A percentile compares a stretch with the other conserved stretches of the same genome.
These are phyloP conservation scores for Pseudopithomyces maydicus DNA, from an alignment of 2,329 filamentous ascomycete genomes.

Conservation along the genomic window DNA sequence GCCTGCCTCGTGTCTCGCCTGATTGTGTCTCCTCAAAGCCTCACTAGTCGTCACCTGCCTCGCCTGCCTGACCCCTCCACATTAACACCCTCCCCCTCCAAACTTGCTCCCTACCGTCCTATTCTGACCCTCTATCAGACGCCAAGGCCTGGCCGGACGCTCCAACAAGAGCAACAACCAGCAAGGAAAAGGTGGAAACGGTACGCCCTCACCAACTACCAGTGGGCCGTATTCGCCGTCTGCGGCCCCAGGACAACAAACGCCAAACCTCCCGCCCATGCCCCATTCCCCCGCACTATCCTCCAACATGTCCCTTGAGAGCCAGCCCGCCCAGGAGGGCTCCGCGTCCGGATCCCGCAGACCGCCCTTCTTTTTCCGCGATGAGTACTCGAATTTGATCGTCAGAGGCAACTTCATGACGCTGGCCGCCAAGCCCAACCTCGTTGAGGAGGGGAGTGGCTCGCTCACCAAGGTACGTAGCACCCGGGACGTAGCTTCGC, in stretches of 20 bases:
- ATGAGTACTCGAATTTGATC: slow-evolving; percentile 79
- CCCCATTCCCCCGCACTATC: slow-evolving; percentile 40
- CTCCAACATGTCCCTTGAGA: slow-evolving; percentile 69
- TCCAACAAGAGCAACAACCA: slow-evolving; percentile 47
- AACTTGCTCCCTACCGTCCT: slow-evolving; percentile 12
- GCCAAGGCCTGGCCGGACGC: slow-evolving; percentile 50
- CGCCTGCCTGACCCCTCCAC: slow-evolving; percentile 4
- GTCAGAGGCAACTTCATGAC: slow-evolving; percentile 99
- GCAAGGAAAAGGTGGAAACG: slow-evolving; percentile 40
- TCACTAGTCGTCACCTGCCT: slow-evolving; percentile 17
- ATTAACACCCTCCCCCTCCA: neutral
- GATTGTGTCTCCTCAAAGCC: slow-evolving; percentile 10
- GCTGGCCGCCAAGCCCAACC: slow-evolving; percentile 87
- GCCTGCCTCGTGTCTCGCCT: slow-evolving; percentile 23
- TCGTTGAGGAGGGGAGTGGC: slow-evolving; percentile 95
- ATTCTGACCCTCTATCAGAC: slow-evolving; percentile 33
- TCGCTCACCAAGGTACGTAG: slow-evolving; percentile 83
- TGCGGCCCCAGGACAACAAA: slow-evolving; percentile 41
- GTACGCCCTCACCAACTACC: slow-evolving; percentile 42
- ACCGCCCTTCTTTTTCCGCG: slow-evolving; percentile 75
- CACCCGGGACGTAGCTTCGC: slow-evolving; percentile 23
- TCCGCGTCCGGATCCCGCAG: slow-evolving; percentile 62
- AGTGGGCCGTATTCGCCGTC: slow-evolving; percentile 36
- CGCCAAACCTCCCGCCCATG: slow-evolving; percentile 41
- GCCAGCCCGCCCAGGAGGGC: slow-evolving; percentile 51